These are phyloP conservation scores for Pistacia vera DNA, from an alignment of 345 rosid genomes.

Conservation along the genomic window DNA sequence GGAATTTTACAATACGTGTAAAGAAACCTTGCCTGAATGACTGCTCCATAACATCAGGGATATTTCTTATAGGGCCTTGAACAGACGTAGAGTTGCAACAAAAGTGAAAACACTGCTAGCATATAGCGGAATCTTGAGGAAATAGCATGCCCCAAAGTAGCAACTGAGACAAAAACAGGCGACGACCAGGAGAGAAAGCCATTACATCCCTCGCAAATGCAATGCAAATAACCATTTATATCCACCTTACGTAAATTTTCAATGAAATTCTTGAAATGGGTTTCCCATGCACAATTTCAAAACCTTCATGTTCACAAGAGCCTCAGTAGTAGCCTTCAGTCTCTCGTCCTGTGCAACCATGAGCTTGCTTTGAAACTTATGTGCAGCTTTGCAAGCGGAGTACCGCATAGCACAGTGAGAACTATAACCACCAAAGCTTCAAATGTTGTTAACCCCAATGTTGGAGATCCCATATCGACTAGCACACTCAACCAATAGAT, in stretches of 20 bases:
- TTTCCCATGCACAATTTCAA: slow-evolving; percentile 50
- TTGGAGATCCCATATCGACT: too few species aligned
- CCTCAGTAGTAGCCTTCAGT: slow-evolving; percentile 44
- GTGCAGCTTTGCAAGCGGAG: slow-evolving; percentile 35
- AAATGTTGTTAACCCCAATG: slow-evolving; percentile 30
- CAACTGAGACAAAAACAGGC: slow-evolving; percentile 31
- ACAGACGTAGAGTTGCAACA: slow-evolving; percentile 88
- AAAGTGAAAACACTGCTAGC: slow-evolving; percentile 7
- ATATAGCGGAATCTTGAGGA: not conserved
- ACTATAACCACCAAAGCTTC: slow-evolving; percentile 29
- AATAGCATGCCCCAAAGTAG: slow-evolving; percentile 30
- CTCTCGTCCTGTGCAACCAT: slow-evolving; percentile 40
- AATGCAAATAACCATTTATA: slow-evolving; percentile 26
- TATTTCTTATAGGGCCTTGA: slow-evolving; percentile 78
- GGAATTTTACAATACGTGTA: slow-evolving; percentile 69
- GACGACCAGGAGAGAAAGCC: slow-evolving; percentile 33
- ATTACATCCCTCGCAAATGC: slow-evolving; percentile 12
- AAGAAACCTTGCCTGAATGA: slow-evolving; percentile 94
- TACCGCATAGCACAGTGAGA: slow-evolving; percentile 25
- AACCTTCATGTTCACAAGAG: slow-evolving; percentile 40
- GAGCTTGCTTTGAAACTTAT: slow-evolving; percentile 30
- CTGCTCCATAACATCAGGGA: slow-evolving; percentile 82
- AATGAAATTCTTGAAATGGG: slow-evolving; percentile 25
- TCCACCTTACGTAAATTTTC: slow-evolving; percentile 30
- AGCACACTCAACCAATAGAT: too few species aligned